Conservation (phyloP, 2,329 filamentous ascomycete genomes). For the Colletotrichum simmondsii region DNA sequence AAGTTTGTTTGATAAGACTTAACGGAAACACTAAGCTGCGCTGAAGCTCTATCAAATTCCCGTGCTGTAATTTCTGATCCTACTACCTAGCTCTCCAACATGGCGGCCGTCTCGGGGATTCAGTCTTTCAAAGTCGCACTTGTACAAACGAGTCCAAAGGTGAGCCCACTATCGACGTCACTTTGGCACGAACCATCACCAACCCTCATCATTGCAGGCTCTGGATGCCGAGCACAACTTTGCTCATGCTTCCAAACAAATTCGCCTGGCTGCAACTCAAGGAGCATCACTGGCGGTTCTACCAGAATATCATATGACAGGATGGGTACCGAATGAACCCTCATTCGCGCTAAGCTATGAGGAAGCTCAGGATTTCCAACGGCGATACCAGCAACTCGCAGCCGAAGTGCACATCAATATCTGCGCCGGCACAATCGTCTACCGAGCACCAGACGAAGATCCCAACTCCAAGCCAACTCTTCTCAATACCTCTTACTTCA, state of each 20-base stretch:
- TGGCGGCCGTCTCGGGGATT: neutral
- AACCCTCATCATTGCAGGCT: neutral
- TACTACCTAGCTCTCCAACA: neutral
- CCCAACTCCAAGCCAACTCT: neutral
- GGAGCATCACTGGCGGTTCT: constrained; percentile 25
- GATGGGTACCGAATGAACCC: constrained; percentile 24
- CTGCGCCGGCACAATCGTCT: constrained; percentile 73
- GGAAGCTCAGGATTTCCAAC: constrained; percentile 48
- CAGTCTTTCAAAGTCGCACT: constrained; percentile 23
- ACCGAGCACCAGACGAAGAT: constrained; percentile 45
- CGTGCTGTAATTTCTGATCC: too few relatives aligned
- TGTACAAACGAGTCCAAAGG: constrained; percentile 20
- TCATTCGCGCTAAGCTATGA: constrained; percentile 22
- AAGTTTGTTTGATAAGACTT: neutral
- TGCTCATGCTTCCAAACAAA: constrained; percentile 5
- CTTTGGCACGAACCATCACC: neutral
- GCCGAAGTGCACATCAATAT: constrained; percentile 63
- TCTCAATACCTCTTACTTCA: constrained; percentile 63
- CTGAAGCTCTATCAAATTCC: neutral
- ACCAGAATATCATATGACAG: constrained; percentile 29
- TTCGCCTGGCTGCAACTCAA: constrained; percentile 14
- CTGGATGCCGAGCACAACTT: constrained; percentile 25
- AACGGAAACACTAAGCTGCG: neutral
- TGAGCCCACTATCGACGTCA: neutral
- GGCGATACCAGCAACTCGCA: constrained; percentile 61